Base-by-base conservation (phyloP, 2,329 filamentous ascomycete genomes). In the Pseudogymnoascus sp. region DNA sequence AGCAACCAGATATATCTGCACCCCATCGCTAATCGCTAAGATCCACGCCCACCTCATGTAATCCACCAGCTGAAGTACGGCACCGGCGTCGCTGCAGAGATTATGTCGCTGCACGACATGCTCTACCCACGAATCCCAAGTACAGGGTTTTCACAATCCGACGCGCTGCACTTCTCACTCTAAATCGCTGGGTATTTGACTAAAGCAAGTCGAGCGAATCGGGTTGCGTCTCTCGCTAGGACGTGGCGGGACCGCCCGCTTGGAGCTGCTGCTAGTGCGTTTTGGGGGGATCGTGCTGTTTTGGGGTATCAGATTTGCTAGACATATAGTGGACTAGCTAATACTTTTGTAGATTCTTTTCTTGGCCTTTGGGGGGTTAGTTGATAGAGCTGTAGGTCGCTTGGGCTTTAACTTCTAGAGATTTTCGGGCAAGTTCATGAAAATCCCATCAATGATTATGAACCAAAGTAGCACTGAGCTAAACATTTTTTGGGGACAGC, bases 311-410 rank as follows among this genome's bases (percentile, higher is more conserved):
- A 6, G 23, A 6, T 11, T 45, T 45, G 41, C 1, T 45, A 21
- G 16, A 19, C 8, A 21, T 45, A 21, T 4, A 13, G 19, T 1
- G 41, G n/a, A n/a, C n/a, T n/a, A n/a, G n/a, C n/a, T n/a, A n/a
- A n/a, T n/a, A n/a, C n/a, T n/a, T n/a, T n/a, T n/a, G n/a, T 75
- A 11, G 81, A 77, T 1, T 82, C 76, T 0, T 78, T 77, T 11
- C 76, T 73, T 11, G n/a, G n/a, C n/a, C 3, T 31, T 31, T 8
- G 7, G 7, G 28, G 28, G 28, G 28, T 3, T n/a, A 37, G n/a
- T n/a, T n/a, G n/a, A n/a, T n/a, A 8, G 39, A 43, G 39, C 16
- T 10, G 11, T 5, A 21, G 11, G 13, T 43, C 21, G 16, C 39
- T 8, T 43, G 39, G 39, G 39, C 39, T 43, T 43, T 43, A 16